Conservation (phyloP, 2,329 filamentous ascomycete species). For the Xylariomycetidae sp. region DNA sequence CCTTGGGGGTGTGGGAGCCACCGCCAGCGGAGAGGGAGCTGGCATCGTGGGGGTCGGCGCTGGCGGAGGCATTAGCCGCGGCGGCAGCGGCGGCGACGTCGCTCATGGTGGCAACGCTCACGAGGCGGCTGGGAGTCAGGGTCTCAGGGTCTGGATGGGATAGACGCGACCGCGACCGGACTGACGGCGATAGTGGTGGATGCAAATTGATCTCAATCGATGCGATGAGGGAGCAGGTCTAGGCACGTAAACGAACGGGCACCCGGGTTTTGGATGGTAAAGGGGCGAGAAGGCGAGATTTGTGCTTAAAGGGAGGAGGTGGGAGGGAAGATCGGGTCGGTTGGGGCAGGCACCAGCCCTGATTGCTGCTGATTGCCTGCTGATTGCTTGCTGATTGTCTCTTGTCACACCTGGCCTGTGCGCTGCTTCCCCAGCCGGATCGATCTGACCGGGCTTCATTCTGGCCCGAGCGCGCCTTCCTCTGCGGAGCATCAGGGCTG, state of each 20-base stretch:
- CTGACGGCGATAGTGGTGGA: slow-evolving; percentile 10
- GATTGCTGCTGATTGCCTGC: slow-evolving; percentile 1
- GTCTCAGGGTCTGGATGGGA: slow-evolving; percentile 1
- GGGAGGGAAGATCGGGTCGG: slow-evolving; percentile 11
- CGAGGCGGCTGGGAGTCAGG: too few species aligned
- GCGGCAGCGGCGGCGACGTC: slow-evolving; percentile 18
- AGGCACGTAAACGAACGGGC: slow-evolving; percentile 26
- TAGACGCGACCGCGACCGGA: slow-evolving; percentile 8
- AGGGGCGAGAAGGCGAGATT: slow-evolving; percentile 24
- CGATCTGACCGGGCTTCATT: not conserved
- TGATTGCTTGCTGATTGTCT: not conserved
- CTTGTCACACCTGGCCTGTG: slow-evolving; percentile 1
- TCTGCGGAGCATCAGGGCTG: not conserved
- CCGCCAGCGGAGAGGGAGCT: slow-evolving; percentile 9
- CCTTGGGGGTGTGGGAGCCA: slow-evolving; percentile 28
- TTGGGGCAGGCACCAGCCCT: slow-evolving; percentile 9
- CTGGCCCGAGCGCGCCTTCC: not conserved
- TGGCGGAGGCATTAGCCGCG: slow-evolving; percentile 8
- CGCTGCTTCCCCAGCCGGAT: not conserved
- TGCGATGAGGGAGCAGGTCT: slow-evolving; percentile 24
- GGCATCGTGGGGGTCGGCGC: slow-evolving; percentile 9
- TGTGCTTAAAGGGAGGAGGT: slow-evolving; percentile 24
- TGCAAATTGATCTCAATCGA: slow-evolving; percentile 19
- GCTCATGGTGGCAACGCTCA: slow-evolving; percentile 17
- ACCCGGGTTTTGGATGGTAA: slow-evolving; percentile 25